Evolutionary conservation across 2,329 filamentous ascomycete species (phyloP).

Genomic region (Cercospora beticola): DNA sequence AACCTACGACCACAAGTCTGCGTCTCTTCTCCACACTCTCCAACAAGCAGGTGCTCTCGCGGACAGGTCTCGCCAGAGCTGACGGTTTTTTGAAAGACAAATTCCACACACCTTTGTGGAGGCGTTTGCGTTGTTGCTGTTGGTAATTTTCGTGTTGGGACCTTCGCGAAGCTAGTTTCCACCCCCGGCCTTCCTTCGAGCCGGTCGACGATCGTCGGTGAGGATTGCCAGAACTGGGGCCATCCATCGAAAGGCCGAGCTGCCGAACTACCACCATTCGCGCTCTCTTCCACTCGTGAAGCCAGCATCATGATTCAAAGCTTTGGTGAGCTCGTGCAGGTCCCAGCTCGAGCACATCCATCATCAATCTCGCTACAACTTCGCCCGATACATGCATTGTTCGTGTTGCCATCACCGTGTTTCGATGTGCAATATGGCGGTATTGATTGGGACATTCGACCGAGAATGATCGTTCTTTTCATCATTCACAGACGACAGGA

Average conservation of each 20-base stretch:
- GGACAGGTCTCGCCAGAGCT: slow-evolving; percentile 15
- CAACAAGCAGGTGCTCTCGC: background rate
- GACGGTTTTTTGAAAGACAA: slow-evolving; percentile 16
- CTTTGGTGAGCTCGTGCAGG: slow-evolving; percentile 4
- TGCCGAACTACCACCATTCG: slow-evolving; percentile 20
- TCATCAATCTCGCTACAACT: slow-evolving; percentile 22
- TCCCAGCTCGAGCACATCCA: slow-evolving; percentile 8
- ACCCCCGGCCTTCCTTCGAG: slow-evolving; percentile 17
- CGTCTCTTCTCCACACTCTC: slow-evolving; percentile 1
- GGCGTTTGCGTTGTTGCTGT: background rate
- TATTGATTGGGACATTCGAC: slow-evolving; percentile 5
- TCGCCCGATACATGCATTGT: slow-evolving; percentile 18
- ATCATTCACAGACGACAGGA: background rate
- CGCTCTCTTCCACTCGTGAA: slow-evolving; percentile 13
- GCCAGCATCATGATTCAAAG: slow-evolving; percentile 20
- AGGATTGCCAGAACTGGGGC: slow-evolving; percentile 17
- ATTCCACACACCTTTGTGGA: background rate
- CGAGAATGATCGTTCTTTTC: background rate
- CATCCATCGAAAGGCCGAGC: slow-evolving; percentile 16
- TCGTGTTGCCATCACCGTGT: slow-evolving; percentile 4
- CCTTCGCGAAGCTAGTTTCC: slow-evolving; percentile 14
- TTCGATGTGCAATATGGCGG: slow-evolving; percentile 10
- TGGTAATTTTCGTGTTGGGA: slow-evolving; percentile 22
- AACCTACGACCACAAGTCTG: slow-evolving; percentile 21
- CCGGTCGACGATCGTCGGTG: slow-evolving; percentile 6